These are phyloP conservation scores for Kluyveromyces siamensis DNA, from an alignment of 805 yeast genomes.

Conservation along the genomic window DNA sequence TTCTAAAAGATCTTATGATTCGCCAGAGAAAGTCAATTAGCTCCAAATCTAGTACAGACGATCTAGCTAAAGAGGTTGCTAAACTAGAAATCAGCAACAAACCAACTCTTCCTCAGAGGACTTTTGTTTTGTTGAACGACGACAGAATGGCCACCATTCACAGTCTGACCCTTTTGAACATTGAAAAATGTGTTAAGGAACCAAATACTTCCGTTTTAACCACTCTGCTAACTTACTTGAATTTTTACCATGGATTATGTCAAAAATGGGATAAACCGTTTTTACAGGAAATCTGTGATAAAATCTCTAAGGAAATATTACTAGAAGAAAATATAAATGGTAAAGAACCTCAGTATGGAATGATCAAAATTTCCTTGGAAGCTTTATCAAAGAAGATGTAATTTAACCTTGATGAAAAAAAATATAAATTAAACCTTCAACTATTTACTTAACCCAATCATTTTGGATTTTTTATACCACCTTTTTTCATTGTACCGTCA, in stretches of 20 bases:
- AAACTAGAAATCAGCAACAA: slow-evolving; percentile 1
- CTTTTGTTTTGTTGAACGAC: slow-evolving; percentile 35
- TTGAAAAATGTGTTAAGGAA: slow-evolving; percentile 22
- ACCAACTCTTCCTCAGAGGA: slow-evolving; percentile 30
- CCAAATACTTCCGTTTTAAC: slow-evolving; percentile 28
- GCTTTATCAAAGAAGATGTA: slow-evolving; percentile 10
- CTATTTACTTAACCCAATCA: not conserved
- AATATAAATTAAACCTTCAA: not conserved
- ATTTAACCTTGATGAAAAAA: not conserved
- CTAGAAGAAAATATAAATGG: slow-evolving; percentile 11
- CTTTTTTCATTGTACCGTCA: slow-evolving; percentile 35
- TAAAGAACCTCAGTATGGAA: slow-evolving; percentile 17
- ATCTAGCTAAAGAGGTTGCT: slow-evolving; percentile 1
- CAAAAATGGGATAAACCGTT: slow-evolving; percentile 23
- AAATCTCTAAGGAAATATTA: slow-evolving; percentile 17
- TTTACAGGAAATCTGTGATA: slow-evolving; percentile 24
- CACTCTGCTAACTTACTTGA: slow-evolving; percentile 46
- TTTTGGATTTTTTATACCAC: slow-evolving; percentile 25
- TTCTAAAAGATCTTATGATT: slow-evolving; percentile 57
- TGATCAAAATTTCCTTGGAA: slow-evolving; percentile 21
- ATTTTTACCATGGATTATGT: slow-evolving; percentile 37
- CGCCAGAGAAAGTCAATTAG: slow-evolving; percentile 19
- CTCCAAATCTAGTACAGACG: slow-evolving; percentile 3
- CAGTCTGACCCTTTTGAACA: slow-evolving; percentile 31
- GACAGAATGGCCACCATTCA: slow-evolving; percentile 36